Conservation (phyloP, 2,329 filamentous ascomycete genomes). For the Seiridium cupressi region DNA sequence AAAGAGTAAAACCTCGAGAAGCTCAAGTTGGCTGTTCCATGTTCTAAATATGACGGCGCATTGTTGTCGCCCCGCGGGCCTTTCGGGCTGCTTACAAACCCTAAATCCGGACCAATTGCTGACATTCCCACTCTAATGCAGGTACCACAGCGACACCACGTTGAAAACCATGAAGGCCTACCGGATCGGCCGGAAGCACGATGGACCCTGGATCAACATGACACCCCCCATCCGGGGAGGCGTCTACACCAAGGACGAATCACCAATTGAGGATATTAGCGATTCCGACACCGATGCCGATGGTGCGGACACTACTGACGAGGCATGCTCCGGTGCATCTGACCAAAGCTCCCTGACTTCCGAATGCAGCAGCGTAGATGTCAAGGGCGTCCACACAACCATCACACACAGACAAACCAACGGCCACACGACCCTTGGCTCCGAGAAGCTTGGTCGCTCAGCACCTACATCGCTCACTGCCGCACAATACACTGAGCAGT, state of each 20-base stretch:
- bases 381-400: not conserved
- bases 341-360: slow-evolving; percentile 13
- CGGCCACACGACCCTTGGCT: not conserved
- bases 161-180: slow-evolving; percentile 57
- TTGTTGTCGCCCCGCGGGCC: not conserved
- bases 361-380: slow-evolving; percentile 9
- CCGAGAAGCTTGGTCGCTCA: not conserved
- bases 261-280: not conserved
- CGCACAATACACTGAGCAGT: slow-evolving; percentile 32
- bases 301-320: not conserved
- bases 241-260: slow-evolving; percentile 27
- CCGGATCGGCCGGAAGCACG: slow-evolving; percentile 55
- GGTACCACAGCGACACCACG: slow-evolving; percentile 55
- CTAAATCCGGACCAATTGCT: slow-evolving; percentile 14
- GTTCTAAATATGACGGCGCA: slow-evolving; percentile 1
- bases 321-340: slow-evolving; percentile 1
- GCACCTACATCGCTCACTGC: slow-evolving; percentile 8
- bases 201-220: slow-evolving; percentile 55
- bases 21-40: not conserved
- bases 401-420: not conserved
- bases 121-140: slow-evolving; percentile 30
- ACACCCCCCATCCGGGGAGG: slow-evolving; percentile 58
- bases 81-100: not conserved
- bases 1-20: not conserved
- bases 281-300: slow-evolving; percentile 5